phyloP scores from a whole-genome alignment of 768 basidiomycete species.

The Naganishia friedmannii region DNA sequence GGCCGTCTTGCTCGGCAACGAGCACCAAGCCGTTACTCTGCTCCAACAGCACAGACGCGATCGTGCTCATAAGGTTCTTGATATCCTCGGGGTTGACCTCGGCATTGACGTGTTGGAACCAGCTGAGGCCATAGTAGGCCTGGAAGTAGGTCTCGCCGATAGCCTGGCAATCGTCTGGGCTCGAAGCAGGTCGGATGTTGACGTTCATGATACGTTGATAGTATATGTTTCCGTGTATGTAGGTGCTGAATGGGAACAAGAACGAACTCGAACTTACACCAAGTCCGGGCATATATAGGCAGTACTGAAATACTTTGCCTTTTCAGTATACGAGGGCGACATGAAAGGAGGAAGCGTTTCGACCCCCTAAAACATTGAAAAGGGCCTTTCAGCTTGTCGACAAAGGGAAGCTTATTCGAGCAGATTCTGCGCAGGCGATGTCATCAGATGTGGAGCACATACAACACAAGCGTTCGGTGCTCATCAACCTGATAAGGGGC shows the following conservation, averaged over 20 bases:
- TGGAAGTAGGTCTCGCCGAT: constrained; percentile 13
- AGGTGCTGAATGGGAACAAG: background rate
- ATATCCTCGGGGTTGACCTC: constrained; percentile 1
- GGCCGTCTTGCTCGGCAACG: constrained; percentile 2
- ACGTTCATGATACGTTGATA: constrained; percentile 7
- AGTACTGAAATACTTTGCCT: background rate
- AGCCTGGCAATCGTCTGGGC: background rate
- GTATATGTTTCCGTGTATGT: background rate
- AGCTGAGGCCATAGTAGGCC: constrained; percentile 2
- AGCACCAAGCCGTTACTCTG: background rate
- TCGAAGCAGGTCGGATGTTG: constrained; percentile 3
- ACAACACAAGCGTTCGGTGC: background rate
- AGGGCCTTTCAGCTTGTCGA: background rate
- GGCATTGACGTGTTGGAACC: constrained; percentile 21
- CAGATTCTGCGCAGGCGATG: background rate
- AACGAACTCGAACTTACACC: background rate
- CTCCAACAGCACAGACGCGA: background rate
- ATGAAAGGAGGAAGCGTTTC: constrained; percentile 1
- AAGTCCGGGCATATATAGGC: background rate
- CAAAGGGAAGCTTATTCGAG: background rate
- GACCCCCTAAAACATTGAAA: background rate
- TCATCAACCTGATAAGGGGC: too few relatives aligned
- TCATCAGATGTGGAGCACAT: background rate
- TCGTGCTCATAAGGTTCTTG: background rate
- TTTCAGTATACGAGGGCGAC: background rate